These are phyloP conservation scores for Candida morakotiae DNA, from an alignment of 805 yeast genomes.

Conservation along the genomic window DNA sequence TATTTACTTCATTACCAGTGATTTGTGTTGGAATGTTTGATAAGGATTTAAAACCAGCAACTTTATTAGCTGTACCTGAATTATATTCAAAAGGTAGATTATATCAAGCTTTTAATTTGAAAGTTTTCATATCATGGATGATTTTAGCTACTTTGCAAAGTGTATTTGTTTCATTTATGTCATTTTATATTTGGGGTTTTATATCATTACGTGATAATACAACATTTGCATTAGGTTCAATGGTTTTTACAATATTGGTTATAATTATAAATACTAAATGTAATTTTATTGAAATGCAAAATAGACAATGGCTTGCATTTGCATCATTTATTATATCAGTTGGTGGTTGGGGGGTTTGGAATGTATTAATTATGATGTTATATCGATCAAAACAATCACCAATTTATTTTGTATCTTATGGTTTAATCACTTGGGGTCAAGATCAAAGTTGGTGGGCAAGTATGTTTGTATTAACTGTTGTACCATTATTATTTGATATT, in stretches of 20 bases:
- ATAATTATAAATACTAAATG: conserved; percentile 73
- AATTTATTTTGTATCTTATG: conserved; percentile 69
- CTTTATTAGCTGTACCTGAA: conserved; percentile 89
- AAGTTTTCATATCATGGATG: conserved; percentile 75
- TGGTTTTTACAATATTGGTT: conserved; percentile 69
- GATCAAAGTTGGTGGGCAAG: conserved; percentile 90
- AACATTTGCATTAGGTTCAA: conserved; percentile 76
- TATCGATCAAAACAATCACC: conserved; percentile 49
- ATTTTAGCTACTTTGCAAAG: conserved; percentile 70
- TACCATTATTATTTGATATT: conserved; percentile 67
- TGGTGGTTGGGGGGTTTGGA: conserved; percentile 86
- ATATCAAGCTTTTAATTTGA: conserved; percentile 69
- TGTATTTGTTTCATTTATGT: conserved; percentile 62
- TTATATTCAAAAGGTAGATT: conserved; percentile 73
- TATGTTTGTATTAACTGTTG: conserved; percentile 48
- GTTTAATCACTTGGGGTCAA: conserved; percentile 69
- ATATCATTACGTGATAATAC: conserved; percentile 67
- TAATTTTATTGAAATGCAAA: conserved; percentile 77
- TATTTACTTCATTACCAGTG: conserved; percentile 91
- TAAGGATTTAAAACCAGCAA: conserved; percentile 82
- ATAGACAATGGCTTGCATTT: conserved; percentile 62
- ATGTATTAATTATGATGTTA: conserved; percentile 67
- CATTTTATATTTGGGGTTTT: conserved; percentile 69
- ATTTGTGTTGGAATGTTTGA: conserved; percentile 94
- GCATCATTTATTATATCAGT: conserved; percentile 67